Conservation (phyloP, 495 filamentous ascomycete genomes). For the Clohesyomyces aquaticus region DNA sequence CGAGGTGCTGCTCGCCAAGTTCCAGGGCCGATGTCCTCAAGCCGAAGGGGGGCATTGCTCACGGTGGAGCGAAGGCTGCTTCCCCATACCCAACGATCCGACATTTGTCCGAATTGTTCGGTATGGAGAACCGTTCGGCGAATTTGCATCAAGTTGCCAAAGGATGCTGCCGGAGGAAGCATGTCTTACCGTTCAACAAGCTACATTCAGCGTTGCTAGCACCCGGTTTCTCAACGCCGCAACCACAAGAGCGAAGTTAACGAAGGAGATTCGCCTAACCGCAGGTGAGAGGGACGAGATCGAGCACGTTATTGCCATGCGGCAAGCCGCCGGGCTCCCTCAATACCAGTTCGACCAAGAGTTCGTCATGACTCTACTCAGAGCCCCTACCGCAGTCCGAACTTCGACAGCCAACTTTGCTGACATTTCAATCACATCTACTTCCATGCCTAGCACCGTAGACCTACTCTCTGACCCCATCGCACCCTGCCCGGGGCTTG, state of each 20-base stretch:
- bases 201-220: constrained; percentile 22
- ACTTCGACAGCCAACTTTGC: not conserved
- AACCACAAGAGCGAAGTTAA: not conserved
- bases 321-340: not conserved
- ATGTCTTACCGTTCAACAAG: constrained; percentile 1
- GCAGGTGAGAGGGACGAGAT: constrained; percentile 16
- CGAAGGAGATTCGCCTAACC: not conserved
- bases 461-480: not conserved
- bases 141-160: constrained; percentile 5
- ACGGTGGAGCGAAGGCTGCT: constrained; percentile 13
- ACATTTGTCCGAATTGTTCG: constrained; percentile 16
- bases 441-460: not conserved
- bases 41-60: not conserved
- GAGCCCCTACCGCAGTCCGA: not conserved
- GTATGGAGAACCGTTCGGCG: constrained; percentile 13
- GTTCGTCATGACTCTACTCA: constrained; percentile 22
- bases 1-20: constrained; percentile 24
- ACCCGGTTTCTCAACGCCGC: constrained; percentile 14
- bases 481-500: no score
- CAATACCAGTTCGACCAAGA: constrained; percentile 16
- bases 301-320: not conserved
- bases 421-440: not conserved
- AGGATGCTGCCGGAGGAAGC: constrained; percentile 12
- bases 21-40: not conserved
- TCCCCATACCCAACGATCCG: constrained; percentile 23